Evolutionary conservation across 2,329 filamentous ascomycete species (phyloP).

Genomic region (Ceratocystis destructans): DNA sequence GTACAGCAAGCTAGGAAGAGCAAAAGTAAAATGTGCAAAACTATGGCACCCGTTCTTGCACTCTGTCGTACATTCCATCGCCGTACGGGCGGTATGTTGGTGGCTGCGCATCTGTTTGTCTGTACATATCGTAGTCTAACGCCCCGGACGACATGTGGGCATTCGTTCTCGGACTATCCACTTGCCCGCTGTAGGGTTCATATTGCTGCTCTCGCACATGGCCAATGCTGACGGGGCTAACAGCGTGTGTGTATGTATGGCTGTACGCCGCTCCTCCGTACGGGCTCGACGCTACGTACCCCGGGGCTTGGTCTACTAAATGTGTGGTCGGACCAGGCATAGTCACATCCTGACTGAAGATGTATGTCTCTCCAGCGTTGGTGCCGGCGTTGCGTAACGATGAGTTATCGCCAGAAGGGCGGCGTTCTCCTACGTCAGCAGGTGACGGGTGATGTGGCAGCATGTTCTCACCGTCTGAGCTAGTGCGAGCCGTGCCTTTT

Average conservation of each 20-base stretch:
- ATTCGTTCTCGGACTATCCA: conserved; percentile 21
- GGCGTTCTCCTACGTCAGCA: conserved; percentile 26
- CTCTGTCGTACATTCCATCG: conserved; percentile 29
- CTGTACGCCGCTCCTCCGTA: not conserved
- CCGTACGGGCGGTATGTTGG: conserved; percentile 25
- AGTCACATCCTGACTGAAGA: not conserved
- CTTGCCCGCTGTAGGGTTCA: conserved; percentile 20
- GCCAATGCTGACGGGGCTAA: not conserved
- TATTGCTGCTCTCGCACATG: conserved; percentile 1
- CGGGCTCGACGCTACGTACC: not conserved
- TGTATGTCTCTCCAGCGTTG: conserved; percentile 20
- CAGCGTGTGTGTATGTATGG: not conserved
- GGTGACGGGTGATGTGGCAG: conserved; percentile 32
- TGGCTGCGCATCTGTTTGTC: conserved; percentile 14
- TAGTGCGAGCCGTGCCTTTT: conserved; percentile 20
- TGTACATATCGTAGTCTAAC: conserved; percentile 21
- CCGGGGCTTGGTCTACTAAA: not conserved
- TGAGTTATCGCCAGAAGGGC: not conserved
- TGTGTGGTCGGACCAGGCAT: not conserved
- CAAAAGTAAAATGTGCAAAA: not conserved
- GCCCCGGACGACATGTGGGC: conserved; percentile 22
- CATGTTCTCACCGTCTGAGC: conserved; percentile 24
- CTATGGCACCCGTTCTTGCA: not conserved
- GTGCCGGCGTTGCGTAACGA: conserved; percentile 16
- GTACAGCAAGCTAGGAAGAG: not conserved